phyloP scores from a whole-genome alignment of 805 yeast species.

The Teunomyces stri region DNA sequence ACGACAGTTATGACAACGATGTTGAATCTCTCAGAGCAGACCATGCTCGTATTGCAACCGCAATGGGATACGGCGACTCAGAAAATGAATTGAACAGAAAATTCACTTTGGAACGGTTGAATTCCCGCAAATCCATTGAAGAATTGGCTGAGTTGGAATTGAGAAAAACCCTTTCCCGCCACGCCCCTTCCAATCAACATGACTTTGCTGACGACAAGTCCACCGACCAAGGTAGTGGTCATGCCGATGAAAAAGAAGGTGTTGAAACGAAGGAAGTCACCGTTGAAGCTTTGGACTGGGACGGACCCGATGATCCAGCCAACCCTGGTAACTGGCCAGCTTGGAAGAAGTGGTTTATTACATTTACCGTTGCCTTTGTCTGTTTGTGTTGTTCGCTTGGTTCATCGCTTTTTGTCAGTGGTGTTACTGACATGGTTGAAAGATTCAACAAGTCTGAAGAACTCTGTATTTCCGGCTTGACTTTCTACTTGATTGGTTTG shows the following conservation, averaged over 20 bases:
- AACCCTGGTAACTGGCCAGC: conserved; percentile 70
- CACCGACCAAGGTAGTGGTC: neutral
- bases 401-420: conserved; percentile 67
- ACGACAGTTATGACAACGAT: conserved; percentile 2
- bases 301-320: conserved; percentile 55
- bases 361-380: conserved; percentile 60
- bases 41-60: neutral
- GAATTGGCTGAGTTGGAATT: conserved; percentile 15
- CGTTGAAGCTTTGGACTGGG: conserved; percentile 48
- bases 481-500: conserved; percentile 68
- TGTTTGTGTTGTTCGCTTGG: conserved; percentile 75
- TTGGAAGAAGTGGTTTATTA: conserved; percentile 61
- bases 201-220: neutral
- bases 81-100: conserved; percentile 17
- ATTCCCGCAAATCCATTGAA: conserved; percentile 16
- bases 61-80: neutral
- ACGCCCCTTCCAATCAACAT: neutral
- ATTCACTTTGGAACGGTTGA: conserved; percentile 18
- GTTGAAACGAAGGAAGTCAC: conserved; percentile 6
- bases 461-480: conserved; percentile 63
- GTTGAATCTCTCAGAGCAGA: neutral
- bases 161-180: conserved; percentile 2
- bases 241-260: neutral
- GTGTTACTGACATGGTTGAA: conserved; percentile 52
- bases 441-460: conserved; percentile 57